Evolutionary conservation across 1,139 yeast species (phyloP).

Genomic region (Fermentozyma sake): DNA sequence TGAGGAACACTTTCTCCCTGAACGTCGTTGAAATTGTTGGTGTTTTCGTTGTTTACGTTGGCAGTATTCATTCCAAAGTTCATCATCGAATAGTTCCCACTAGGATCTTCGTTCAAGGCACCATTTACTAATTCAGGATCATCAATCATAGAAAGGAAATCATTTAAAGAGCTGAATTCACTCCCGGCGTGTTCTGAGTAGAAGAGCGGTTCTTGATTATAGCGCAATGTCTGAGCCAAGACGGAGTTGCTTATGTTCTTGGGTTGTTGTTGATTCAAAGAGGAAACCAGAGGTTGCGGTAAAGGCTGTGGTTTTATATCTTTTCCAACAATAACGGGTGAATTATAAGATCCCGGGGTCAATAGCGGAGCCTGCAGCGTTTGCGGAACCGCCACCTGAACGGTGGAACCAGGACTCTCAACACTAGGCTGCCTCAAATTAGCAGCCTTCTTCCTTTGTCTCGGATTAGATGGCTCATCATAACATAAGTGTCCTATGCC

Average conservation of each 20-base stretch:
- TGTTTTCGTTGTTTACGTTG: slow-evolving; percentile 1
- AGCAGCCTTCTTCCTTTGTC: slow-evolving; percentile 41
- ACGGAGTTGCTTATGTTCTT: slow-evolving; percentile 22
- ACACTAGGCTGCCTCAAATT: slow-evolving; percentile 16
- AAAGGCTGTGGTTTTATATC: slow-evolving; percentile 7
- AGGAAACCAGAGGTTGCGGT: slow-evolving; percentile 6
- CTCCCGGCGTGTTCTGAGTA: slow-evolving; percentile 91
- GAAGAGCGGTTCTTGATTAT: slow-evolving; percentile 70
- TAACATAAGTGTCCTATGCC: slow-evolving; percentile 88
- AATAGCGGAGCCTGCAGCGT: slow-evolving; percentile 4
- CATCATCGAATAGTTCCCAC: slow-evolving; percentile 21
- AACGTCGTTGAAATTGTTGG: slow-evolving; percentile 2
- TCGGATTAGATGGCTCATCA: slow-evolving; percentile 59
- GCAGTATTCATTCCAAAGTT: slow-evolving; percentile 8
- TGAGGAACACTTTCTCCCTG: no score
- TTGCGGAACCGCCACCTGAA: not conserved
- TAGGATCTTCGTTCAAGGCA: slow-evolving; percentile 35
- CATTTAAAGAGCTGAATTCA: slow-evolving; percentile 86
- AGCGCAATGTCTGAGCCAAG: slow-evolving; percentile 41
- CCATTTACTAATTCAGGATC: slow-evolving; percentile 67
- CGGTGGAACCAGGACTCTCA: slow-evolving; percentile 4
- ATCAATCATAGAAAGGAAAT: slow-evolving; percentile 84
- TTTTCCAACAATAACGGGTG: no score
- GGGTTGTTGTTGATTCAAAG: slow-evolving; percentile 8
- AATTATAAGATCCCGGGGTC: slow-evolving; percentile 5